Conservation (phyloP, 257 asterid genomes). For the Vinca minor region DNA sequence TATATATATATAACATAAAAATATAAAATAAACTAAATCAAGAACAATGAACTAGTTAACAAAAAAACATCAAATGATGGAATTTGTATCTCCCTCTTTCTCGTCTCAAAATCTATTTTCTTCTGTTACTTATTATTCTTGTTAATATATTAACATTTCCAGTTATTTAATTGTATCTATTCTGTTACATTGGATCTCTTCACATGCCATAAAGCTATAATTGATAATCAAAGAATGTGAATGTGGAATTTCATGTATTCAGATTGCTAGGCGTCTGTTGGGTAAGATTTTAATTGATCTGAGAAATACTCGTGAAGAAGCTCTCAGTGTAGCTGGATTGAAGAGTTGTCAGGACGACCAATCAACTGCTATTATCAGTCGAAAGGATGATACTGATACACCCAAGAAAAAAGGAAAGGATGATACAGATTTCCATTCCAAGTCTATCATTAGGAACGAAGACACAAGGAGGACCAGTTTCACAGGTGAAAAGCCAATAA, state of each 20-base stretch:
- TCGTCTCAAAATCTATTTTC: too few species aligned
- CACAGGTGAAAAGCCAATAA: constrained; percentile 70
- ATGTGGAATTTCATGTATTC: constrained; percentile 9
- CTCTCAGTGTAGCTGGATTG: constrained; percentile 73
- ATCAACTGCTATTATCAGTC: constrained; percentile 25
- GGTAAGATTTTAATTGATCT: constrained; percentile 83
- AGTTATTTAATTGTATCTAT: too few species aligned
- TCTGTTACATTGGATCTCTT: not conserved
- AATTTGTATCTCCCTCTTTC: too few species aligned
- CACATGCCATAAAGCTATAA: not conserved
- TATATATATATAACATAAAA: too few species aligned
- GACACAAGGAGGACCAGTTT: constrained; percentile 76
- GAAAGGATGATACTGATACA: constrained; percentile 52
- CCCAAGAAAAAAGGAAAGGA: constrained; percentile 31
- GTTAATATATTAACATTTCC: too few species aligned
- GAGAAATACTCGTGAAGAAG: constrained; percentile 86
- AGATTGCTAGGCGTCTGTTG: constrained; percentile 92
- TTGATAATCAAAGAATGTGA: not conserved
- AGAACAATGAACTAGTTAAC: too few species aligned
- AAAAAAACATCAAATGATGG: too few species aligned
- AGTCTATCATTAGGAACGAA: constrained; percentile 44
- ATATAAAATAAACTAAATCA: too few species aligned
- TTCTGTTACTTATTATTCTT: too few species aligned
- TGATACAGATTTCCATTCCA: constrained; percentile 41
- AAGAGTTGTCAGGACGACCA: constrained; percentile 52